Base-by-base conservation (phyloP, 441 rosid genomes). In the Pelargonium myrrhifolium region DNA sequence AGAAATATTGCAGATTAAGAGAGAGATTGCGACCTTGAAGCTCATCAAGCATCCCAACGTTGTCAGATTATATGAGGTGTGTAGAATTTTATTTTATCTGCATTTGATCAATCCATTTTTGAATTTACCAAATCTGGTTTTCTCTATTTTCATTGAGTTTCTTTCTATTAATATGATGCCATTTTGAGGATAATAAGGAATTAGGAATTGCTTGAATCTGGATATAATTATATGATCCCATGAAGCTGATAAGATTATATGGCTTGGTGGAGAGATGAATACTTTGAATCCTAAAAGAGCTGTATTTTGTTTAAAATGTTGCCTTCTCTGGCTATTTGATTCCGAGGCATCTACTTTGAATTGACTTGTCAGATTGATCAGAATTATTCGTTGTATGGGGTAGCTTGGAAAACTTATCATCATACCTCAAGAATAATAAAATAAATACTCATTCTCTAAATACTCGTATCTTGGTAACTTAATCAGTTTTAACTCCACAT, bases 21-120 rank as follows among this genome's bases (percentile, higher is more conserved):
- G 97, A 62, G 99, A 93, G 82, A 91, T 93, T 69, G 85, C 80
- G 43, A 91, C 99, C 20, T 70, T 91, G 78, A 93, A 89, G 83
- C 92, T 89, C 69, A 84, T 93, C 55, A 91, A 87, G 67, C 99
- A 93, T 80, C 96, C 97, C 2, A 88, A 93, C 68, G 86, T 93
- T 26, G 96, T 93, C 42, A 82, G 97, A 64, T 84, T 93, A 69
- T 82, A 87, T 11, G 97, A 91, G 99, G 99, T 91, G 51, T 21
- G 53, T 45, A 2, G 11, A 45, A 2, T 45, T 45, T 45, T 11
- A 11, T 45, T 45, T 45, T 45, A 45, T 45, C 51, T 45, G 51
- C 51, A 45, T 45, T 45, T 45, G 51, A 2, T 11, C 14, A 11
- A 45, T 45, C 31, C 31, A 28, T 28, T 28, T 28, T 3, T 28